Conservation (phyloP, 768 basidiomycete genomes). For the Mycena pura region DNA sequence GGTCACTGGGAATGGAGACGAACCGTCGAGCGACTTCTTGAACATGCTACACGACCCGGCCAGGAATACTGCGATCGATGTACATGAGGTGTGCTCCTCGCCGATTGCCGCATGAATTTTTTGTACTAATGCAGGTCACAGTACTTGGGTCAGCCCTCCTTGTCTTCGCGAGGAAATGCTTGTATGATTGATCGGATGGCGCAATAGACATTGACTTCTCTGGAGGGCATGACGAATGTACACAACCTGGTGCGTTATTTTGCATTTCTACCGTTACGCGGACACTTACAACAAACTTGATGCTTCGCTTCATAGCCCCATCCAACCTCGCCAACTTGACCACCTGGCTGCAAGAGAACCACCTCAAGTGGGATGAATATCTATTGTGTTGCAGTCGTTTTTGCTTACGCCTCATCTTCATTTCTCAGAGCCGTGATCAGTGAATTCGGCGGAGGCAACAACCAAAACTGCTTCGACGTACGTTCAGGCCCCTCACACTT, state of each 20-base stretch:
- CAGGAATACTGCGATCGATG: slow-evolving; percentile 51
- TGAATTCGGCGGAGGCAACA: slow-evolving; percentile 54
- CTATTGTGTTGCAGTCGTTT: too few relatives aligned
- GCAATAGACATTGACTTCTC: slow-evolving; percentile 49
- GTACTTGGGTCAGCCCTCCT: slow-evolving; percentile 20
- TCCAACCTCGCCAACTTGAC: slow-evolving; percentile 50
- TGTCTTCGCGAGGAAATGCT: not conserved
- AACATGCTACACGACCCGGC: slow-evolving; percentile 48
- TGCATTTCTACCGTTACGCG: too few relatives aligned
- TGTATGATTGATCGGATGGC: slow-evolving; percentile 5
- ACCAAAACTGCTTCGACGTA: slow-evolving; percentile 49
- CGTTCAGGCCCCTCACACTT: not conserved
- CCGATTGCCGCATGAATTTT: not conserved
- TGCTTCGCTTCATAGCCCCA: slow-evolving; percentile 31
- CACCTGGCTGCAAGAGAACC: slow-evolving; percentile 48
- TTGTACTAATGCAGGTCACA: not conserved
- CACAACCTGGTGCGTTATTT: slow-evolving; percentile 44
- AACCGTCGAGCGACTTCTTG: slow-evolving; percentile 51
- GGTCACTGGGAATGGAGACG: slow-evolving; percentile 38
- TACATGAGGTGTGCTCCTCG: slow-evolving; percentile 45
- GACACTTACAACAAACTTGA: not conserved
- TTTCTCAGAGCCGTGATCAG: slow-evolving; percentile 47
- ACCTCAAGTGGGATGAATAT: slow-evolving; percentile 42
- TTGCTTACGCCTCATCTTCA: too few relatives aligned
- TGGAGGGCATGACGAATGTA: slow-evolving; percentile 48